These are phyloP conservation scores for Pascua guehoae DNA, from an alignment of 1,284 basidiomycete species.

Conservation along the genomic window DNA sequence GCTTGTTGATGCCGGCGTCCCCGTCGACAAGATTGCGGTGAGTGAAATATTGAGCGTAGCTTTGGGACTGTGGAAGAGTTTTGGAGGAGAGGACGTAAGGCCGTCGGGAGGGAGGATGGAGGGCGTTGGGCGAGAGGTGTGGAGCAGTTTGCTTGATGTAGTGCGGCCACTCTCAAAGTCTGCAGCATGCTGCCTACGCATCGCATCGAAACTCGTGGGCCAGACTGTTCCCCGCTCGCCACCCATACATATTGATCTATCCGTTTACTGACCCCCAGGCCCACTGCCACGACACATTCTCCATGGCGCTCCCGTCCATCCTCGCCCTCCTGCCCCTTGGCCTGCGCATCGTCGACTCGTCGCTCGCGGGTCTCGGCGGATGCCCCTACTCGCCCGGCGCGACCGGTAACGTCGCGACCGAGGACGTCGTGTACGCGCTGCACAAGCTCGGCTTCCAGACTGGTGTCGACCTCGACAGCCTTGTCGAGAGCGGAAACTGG, in stretches of 20 bases:
- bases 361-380: conserved; percentile 83
- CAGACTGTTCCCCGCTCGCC: neutral
- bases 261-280: conserved; percentile 4
- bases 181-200: no score
- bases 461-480: conserved; percentile 61
- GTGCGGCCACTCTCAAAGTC: no score
- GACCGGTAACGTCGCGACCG: conserved; percentile 88
- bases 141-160: no score
- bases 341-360: conserved; percentile 56
- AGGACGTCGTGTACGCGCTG: conserved; percentile 82
- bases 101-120: no score
- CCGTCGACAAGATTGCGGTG: conserved; percentile 65
- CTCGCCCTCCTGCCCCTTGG: conserved; percentile 50
- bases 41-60: conserved; percentile 32
- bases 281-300: conserved; percentile 85
- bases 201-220: no score
- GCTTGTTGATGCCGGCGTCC: conserved; percentile 55
- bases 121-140: no score
- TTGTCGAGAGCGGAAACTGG: conserved; percentile 77
- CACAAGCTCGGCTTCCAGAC: conserved; percentile 67
- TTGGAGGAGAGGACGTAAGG: neutral
- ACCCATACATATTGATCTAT: neutral
- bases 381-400: conserved; percentile 95
- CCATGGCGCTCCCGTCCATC: conserved; percentile 61
- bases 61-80: neutral